A percentile compares a stretch with the other conserved stretches of the same genome.
Evolutionary conservation across 179 eudicot genomes (phyloP).

Genomic region (Beta lomatogona): DNA sequence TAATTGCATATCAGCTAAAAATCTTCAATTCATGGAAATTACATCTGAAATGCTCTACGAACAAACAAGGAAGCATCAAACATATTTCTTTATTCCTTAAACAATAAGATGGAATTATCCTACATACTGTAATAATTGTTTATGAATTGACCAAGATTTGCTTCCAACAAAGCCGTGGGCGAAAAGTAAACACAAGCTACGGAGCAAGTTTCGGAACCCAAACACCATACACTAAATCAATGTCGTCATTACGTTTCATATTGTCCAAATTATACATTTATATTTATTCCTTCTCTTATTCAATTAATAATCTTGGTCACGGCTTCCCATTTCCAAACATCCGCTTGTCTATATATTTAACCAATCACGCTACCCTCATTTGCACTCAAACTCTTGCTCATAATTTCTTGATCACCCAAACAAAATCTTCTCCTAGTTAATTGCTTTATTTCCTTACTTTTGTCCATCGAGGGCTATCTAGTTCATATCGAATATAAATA

Average conservation of each 20-base stretch:
- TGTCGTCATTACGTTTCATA: constrained; percentile 13
- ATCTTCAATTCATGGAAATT: background rate
- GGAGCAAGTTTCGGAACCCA: constrained; percentile 21
- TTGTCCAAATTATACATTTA: background rate
- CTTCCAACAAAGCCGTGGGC: constrained; percentile 17
- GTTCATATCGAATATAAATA: too few relatives aligned
- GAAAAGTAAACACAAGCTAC: constrained; percentile 1
- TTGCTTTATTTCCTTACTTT: too few relatives aligned
- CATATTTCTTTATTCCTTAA: background rate
- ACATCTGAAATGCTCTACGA: background rate
- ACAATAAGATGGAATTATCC: background rate
- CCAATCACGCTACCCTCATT: background rate
- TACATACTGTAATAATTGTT: background rate
- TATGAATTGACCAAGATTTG: constrained; percentile 1
- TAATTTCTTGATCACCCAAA: background rate
- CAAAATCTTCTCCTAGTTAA: background rate
- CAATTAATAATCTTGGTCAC: background rate
- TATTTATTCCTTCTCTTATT: background rate
- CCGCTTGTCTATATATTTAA: background rate
- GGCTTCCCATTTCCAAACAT: background rate
- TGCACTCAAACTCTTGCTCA: background rate
- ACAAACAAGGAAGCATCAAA: background rate
- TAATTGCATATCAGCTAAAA: background rate
- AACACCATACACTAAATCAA: constrained; percentile 8
- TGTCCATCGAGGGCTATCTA: too few relatives aligned